Conservation (phyloP, 176 grass and related monocot species). For the Eleusine coracana region DNA sequence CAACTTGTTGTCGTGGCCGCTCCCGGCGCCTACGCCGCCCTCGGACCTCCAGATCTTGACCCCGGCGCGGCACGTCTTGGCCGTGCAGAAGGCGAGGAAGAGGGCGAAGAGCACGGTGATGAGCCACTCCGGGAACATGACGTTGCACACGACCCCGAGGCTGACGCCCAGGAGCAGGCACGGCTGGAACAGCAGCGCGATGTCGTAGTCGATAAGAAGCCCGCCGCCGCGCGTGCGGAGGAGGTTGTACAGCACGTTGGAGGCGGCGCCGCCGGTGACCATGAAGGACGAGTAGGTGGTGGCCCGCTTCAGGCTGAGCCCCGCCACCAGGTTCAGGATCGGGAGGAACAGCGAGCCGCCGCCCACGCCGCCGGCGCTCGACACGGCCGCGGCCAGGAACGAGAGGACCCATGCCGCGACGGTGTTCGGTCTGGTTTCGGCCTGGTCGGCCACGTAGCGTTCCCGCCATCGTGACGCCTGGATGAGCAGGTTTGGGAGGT, state of each 20-base stretch:
- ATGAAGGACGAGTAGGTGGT: slow-evolving; percentile 73
- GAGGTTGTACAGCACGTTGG: slow-evolving; percentile 74
- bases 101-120: slow-evolving; percentile 69
- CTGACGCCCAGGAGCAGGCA: slow-evolving; percentile 83
- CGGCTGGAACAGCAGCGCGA: slow-evolving; percentile 72
- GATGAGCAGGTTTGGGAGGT: slow-evolving; percentile 37
- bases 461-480: slow-evolving; percentile 53
- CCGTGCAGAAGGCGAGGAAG: slow-evolving; percentile 67
- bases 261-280: slow-evolving; percentile 66
- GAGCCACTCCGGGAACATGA: slow-evolving; percentile 89
- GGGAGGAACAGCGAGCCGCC: slow-evolving; percentile 83
- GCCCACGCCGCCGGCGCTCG: slow-evolving; percentile 67
- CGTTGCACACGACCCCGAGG: slow-evolving; percentile 77
- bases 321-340: slow-evolving; percentile 69
- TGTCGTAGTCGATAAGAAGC: slow-evolving; percentile 62
- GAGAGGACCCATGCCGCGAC: slow-evolving; percentile 53
- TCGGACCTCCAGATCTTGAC: slow-evolving; percentile 68
- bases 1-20: neutral
- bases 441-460: slow-evolving; percentile 18
- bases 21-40: neutral
- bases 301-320: slow-evolving; percentile 64
- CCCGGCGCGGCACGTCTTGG: slow-evolving; percentile 68
- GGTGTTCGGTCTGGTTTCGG: slow-evolving; percentile 9
- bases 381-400: slow-evolving; percentile 67
- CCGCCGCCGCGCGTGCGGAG: slow-evolving; percentile 9